phyloP scores from a whole-genome alignment of 2,329 filamentous ascomycete genomes.

The Pseudovirgaria hyperparasitica region DNA sequence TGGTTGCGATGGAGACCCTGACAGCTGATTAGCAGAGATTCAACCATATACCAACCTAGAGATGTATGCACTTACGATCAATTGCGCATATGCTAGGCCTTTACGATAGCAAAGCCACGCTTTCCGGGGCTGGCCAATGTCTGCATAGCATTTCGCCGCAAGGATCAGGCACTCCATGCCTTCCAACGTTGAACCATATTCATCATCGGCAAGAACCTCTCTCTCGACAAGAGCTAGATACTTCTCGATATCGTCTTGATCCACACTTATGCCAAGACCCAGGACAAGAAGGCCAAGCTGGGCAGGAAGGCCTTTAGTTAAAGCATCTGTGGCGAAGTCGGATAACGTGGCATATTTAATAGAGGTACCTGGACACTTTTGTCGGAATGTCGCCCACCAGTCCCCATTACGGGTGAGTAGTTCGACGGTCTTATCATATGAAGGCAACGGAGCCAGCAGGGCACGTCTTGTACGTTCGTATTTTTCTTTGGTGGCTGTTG shows the following conservation, averaged over 20 bases:
- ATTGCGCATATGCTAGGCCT: constrained; percentile 38
- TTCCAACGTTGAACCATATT: constrained; percentile 37
- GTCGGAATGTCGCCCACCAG: constrained; percentile 31
- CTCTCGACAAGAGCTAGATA: constrained; percentile 35
- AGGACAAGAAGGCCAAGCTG: constrained; percentile 24
- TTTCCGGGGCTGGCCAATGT: constrained; percentile 42
- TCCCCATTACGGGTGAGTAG: constrained; percentile 22
- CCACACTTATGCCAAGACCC: constrained; percentile 24
- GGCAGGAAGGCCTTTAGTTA: constrained; percentile 27
- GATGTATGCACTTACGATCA: constrained; percentile 31
- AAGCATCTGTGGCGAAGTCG: constrained; percentile 32
- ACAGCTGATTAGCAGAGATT: constrained; percentile 7
- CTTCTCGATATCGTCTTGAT: constrained; percentile 29
- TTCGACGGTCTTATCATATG: constrained; percentile 19
- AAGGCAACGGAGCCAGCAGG: constrained; percentile 20
- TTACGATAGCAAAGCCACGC: constrained; percentile 41
- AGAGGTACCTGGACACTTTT: constrained; percentile 29
- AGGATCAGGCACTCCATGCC: constrained; percentile 41
- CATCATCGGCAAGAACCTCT: constrained; percentile 37
- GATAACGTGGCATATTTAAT: constrained; percentile 22
- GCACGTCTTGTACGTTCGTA: constrained; percentile 22
- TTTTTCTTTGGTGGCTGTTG: constrained; percentile 14
- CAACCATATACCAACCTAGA: background rate
- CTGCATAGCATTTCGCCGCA: constrained; percentile 39
- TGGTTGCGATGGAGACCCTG: constrained; percentile 27